These are phyloP conservation scores for Cercis canadensis DNA, from an alignment of 306 rosid species.

Conservation along the genomic window DNA sequence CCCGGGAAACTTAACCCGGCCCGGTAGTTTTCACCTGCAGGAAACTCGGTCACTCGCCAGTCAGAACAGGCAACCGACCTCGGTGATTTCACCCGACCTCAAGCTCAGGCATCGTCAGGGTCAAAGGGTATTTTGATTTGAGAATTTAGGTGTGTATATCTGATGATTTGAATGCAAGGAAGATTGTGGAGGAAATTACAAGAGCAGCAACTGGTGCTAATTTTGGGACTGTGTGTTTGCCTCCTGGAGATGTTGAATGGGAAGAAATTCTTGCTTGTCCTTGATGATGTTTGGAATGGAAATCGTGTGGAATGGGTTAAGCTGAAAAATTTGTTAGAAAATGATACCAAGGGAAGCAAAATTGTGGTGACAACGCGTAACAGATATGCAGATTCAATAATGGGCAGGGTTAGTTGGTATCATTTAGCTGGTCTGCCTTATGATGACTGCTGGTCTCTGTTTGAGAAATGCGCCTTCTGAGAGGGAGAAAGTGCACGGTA, in stretches of 20 bases:
- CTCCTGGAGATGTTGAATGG: neutral
- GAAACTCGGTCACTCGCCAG: no score
- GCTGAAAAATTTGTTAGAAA: conserved; percentile 1
- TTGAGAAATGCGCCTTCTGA: conserved; percentile 40
- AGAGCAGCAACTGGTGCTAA: neutral
- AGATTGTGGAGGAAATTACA: conserved; percentile 2
- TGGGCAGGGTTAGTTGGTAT: neutral
- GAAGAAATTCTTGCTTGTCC: conserved; percentile 28
- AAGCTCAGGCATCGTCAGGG: no score
- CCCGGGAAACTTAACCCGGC: no score
- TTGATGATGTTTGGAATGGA: conserved; percentile 38
- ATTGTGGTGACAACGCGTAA: conserved; percentile 29
- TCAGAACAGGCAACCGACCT: no score
- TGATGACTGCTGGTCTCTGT: conserved; percentile 25
- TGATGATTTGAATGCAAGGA: conserved; percentile 14
- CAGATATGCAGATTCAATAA: neutral
- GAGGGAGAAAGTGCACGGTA: conserved; percentile 9
- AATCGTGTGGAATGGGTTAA: conserved; percentile 20
- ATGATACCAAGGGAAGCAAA: conserved; percentile 21
- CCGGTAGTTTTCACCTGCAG: no score
- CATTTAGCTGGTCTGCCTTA: conserved; percentile 16
- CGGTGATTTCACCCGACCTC: no score
- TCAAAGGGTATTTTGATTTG: conserved; percentile 19
- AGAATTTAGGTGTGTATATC: conserved; percentile 27
- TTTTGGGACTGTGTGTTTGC: neutral